Evolutionary conservation across 805 yeast species (phyloP), one percentile per base, ranked within the genome.

Genomic region (Ogataea siamensis): DNA sequence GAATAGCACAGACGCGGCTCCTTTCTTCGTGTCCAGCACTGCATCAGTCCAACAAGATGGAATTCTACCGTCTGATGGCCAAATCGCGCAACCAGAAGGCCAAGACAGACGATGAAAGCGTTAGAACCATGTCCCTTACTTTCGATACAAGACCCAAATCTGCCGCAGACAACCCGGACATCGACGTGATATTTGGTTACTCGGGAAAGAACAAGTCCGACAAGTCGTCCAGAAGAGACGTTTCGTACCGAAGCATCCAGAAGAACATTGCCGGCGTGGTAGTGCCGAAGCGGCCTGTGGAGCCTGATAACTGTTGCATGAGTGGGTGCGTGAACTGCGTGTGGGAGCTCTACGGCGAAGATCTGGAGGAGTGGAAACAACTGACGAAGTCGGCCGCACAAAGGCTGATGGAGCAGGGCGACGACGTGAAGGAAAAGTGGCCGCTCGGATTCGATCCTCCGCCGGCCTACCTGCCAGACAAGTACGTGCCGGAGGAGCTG

Each of bases 281-380:
- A 6, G 95, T 91, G 0, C 96, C 96, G 3, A 77, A 74, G n/a
- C 74, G 72, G 55, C 98, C 99, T 0, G 67, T 64, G 4, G 96
- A 87, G 50, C 98, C 98, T 2, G 95, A 89, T 51, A 88, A 91
- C 60, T 91, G 99, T 60, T 91, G 99, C 62, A 88, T 88, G 95
- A 81, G 93, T 41, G 99, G 99, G 1, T 91, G 99, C 61, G 80
- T 87, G 20, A 88, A 91, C 62, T 91, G 99, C 61, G 98, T 91
- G 2, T 93, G 98, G 98, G 96, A 89, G 52, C 65, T 86, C 38
- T 91, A 78, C 58, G 81, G 83, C 48, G 97, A 91, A 37, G 98
- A 93, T 57, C 54, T 89, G 34, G 80, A 78, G 46, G 87, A 87
- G 22, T 93, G 96, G 96, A 77, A 79, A 52, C 56, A 46, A 1